Evolutionary conservation across 306 rosid genomes (phyloP).

Genomic region (Sphenostylis stenocarpa): DNA sequence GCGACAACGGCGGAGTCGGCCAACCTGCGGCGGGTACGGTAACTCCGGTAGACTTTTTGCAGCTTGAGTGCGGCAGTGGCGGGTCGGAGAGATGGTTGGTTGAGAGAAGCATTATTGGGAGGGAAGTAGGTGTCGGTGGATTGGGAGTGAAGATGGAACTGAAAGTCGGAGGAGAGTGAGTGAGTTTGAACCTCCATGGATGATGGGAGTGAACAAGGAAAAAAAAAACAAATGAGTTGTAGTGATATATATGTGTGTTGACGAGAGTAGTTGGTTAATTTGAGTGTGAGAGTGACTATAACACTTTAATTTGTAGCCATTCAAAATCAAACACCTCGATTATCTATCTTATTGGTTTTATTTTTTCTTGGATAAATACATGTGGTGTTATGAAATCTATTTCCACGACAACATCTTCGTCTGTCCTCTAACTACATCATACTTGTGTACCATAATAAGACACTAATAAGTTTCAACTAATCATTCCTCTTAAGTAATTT

Average conservation of each 20-base stretch:
- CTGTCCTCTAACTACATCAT: too few species aligned
- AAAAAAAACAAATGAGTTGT: not conserved
- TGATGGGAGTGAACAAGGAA: not conserved
- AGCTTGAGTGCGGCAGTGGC: constrained; percentile 11
- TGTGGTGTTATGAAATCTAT: not conserved
- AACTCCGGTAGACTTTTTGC: constrained; percentile 12
- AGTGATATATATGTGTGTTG: too few species aligned
- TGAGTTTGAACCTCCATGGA: constrained; percentile 21
- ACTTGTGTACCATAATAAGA: too few species aligned
- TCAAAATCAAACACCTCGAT: not conserved
- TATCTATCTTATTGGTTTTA: not conserved
- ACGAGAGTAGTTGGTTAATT: too few species aligned
- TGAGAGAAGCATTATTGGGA: not conserved
- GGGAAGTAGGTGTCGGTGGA: not conserved
- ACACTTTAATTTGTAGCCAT: not conserved
- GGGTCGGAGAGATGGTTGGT: not conserved
- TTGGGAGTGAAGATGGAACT: not conserved
- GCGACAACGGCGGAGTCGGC: constrained; percentile 15
- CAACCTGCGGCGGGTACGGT: constrained; percentile 17
- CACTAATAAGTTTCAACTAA: too few species aligned
- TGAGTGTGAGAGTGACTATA: not conserved
- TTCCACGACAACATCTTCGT: not conserved
- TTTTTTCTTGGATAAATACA: not conserved
- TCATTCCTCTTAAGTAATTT: too few species aligned
- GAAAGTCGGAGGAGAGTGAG: not conserved